Conservation (phyloP, 805 yeast species). For the Yarrowia sp. region DNA sequence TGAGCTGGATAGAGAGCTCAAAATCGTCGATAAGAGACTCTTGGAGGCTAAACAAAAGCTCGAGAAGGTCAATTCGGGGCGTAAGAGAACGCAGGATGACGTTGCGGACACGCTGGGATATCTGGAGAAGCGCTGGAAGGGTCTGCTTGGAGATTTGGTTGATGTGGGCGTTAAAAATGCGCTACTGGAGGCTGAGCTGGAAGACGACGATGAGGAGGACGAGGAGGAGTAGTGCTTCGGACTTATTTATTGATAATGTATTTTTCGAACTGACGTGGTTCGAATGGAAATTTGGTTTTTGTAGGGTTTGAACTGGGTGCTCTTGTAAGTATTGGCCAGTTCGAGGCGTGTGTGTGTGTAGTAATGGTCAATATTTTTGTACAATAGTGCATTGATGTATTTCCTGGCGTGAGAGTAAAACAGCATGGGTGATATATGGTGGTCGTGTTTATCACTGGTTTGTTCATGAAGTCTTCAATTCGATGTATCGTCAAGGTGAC, state of each 20-base stretch:
- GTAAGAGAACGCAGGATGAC: conserved; percentile 6
- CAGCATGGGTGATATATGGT: no score
- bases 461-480: no score
- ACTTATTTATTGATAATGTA: neutral
- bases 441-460: no score
- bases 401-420: no score
- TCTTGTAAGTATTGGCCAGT: no score
- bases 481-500: no score
- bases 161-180: conserved; percentile 20
- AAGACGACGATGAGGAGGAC: neutral
- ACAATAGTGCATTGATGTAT: no score
- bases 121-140: conserved; percentile 23
- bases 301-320: no score
- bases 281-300: no score
- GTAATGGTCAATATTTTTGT: no score
- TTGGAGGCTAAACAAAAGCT: neutral
- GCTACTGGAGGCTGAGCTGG: conserved; percentile 8
- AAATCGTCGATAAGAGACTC: conserved; percentile 31
- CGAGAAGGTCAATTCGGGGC: neutral
- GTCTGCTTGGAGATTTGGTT: conserved; percentile 2
- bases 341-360: no score
- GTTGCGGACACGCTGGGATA: conserved; percentile 5
- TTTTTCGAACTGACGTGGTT: no score
- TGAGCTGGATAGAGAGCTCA: conserved; percentile 33
- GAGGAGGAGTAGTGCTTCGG: neutral